Evolutionary conservation across 495 filamentous ascomycete genomes (phyloP).

Genomic region (Penicillium lividum): DNA sequence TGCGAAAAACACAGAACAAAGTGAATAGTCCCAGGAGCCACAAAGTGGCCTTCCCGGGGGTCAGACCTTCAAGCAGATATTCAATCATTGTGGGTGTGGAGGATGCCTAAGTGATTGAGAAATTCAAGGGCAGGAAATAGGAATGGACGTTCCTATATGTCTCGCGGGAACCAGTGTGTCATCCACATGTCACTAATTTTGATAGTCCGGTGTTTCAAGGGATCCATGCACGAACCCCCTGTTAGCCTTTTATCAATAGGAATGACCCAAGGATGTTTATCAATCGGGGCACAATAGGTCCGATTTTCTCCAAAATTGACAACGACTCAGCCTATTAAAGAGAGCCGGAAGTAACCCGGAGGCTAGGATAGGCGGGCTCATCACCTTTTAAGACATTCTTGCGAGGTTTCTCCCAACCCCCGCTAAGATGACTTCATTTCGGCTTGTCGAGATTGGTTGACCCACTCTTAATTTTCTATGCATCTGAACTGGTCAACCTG

Average conservation of each 20-base stretch:
- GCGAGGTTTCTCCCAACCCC: slow-evolving; percentile 39
- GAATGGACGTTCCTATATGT: neutral
- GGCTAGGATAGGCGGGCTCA: neutral
- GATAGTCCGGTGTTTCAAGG: neutral
- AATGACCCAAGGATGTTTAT: slow-evolving; percentile 11
- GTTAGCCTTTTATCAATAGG: neutral
- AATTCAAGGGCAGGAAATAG: neutral
- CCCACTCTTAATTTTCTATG: neutral
- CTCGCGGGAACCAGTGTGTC: neutral
- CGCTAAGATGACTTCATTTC: slow-evolving; percentile 22
- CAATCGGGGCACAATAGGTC: slow-evolving; percentile 10
- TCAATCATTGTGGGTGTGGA: slow-evolving; percentile 37
- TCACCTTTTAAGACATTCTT: slow-evolving; percentile 31
- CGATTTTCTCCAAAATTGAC: slow-evolving; percentile 10
- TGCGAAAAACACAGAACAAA: slow-evolving; percentile 29
- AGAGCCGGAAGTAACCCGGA: slow-evolving; percentile 6
- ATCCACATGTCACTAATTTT: neutral
- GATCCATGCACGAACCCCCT: neutral
- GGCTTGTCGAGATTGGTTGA: neutral
- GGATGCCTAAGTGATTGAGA: neutral
- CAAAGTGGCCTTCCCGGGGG: slow-evolving; percentile 27
- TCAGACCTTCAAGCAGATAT: slow-evolving; percentile 29
- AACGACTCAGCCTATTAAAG: slow-evolving; percentile 5
- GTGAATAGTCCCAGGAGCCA: slow-evolving; percentile 30
- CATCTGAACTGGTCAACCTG: neutral